Evolutionary conservation across 83 land plant genomes (phyloP), one percentile per base, ranked within the genome.

Genomic region (Isoetes engelmannii): DNA sequence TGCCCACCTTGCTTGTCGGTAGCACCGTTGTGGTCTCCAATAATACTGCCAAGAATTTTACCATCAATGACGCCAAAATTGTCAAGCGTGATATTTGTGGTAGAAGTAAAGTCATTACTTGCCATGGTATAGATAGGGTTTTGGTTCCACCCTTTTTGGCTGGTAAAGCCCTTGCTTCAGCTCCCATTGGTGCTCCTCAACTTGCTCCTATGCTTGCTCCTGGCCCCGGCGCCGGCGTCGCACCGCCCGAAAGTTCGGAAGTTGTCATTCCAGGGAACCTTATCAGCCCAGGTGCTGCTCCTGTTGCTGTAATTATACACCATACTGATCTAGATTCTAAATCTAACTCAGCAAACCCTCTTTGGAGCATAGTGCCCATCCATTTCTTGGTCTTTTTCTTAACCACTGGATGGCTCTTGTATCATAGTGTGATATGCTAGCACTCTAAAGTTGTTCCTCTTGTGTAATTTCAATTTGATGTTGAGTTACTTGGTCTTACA

Each of bases 11-110:
- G 10, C 71, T 83, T 7, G 67, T 73, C 13, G 47, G 43, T 51
- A 75, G 49, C 13, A 74, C 75, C 45, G 72, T 86, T 28, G 61
- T 86, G 45, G 53, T 86, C 64, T 80, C 89, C 47, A 69, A 74
- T 67, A 86, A 73, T 47, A 63, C 71, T 0, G 5, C 12, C 4
- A 4, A 21, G 9, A 80, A 78, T 37, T 82, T 75, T 77, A 72
- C 77, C 43, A n/a, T 85, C 51, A 74, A 85, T 61, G 73, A 63
- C 58, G 71, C 77, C 18, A 20, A 37, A 10, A 59, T 59, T 19
- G 19, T 18, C 28, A 20, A 4, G 12, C 62, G 28, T 42, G 4
- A 59, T 42, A 59, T 59, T 3, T 59, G 62, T 42, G 62, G 62
- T 19, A 59, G 4, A 1, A 59, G 28, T 12, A 59, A 37, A 20